Conservation (phyloP, 345 rosid species). For the Viola odorata region DNA sequence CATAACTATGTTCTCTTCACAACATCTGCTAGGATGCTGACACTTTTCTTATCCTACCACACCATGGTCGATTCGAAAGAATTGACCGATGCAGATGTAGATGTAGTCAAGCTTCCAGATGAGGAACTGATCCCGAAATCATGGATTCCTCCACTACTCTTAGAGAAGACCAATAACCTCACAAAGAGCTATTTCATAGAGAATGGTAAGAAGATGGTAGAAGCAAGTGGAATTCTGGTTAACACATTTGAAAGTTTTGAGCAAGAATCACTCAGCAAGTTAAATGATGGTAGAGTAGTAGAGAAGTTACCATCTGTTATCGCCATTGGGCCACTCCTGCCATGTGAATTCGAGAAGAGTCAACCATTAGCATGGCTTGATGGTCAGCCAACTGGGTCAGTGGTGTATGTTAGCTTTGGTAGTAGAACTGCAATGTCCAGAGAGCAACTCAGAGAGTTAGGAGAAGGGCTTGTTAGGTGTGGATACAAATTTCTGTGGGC, state of each 20-base stretch:
- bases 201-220: constrained; percentile 19
- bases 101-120: constrained; percentile 10
- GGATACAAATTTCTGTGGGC: constrained; percentile 15
- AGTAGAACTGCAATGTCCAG: constrained; percentile 25
- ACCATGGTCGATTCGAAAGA: constrained; percentile 1
- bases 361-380: constrained; percentile 19
- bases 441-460: constrained; percentile 26
- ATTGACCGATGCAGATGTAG: background rate
- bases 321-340: constrained; percentile 19
- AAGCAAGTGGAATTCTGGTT: constrained; percentile 21
- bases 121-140: constrained; percentile 19
- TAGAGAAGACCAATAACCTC: constrained; percentile 1
- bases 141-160: constrained; percentile 23
- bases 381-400: constrained; percentile 18
- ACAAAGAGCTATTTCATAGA: constrained; percentile 11
- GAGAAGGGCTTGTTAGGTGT: constrained; percentile 19
- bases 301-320: constrained; percentile 9
- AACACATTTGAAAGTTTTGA: constrained; percentile 22
- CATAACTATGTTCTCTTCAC: constrained; percentile 38
- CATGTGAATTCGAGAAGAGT: constrained; percentile 10
- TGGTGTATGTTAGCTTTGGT: constrained; percentile 29
- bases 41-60: constrained; percentile 28
- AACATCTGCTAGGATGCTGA: constrained; percentile 37
- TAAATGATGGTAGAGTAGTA: constrained; percentile 18
- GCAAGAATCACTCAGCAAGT: constrained; percentile 9